These are phyloP conservation scores for Psidium guajava DNA, from an alignment of 345 rosid species.

Conservation along the genomic window DNA sequence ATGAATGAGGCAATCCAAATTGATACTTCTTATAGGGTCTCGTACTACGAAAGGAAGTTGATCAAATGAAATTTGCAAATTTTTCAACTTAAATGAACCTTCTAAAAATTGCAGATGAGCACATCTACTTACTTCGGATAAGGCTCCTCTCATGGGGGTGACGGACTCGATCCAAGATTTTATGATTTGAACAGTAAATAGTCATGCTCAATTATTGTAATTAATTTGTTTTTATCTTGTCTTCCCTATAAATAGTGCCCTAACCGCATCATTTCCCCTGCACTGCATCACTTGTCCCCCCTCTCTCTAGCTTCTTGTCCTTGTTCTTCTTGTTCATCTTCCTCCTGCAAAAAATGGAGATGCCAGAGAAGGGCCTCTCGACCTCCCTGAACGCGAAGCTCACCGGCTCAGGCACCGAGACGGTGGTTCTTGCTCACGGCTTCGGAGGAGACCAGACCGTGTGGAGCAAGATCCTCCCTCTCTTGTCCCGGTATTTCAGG, in stretches of 20 bases:
- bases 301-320: not conserved
- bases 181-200: not conserved
- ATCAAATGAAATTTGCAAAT: not conserved
- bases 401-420: conserved; percentile 32
- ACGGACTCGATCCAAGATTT: not conserved
- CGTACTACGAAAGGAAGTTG: too few relatives aligned
- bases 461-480: conserved; percentile 51
- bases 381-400: conserved; percentile 52
- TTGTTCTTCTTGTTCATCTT: not conserved
- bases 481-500: conserved; percentile 26
- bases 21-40: too few relatives aligned
- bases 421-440: conserved; percentile 58
- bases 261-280: not conserved
- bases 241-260: not conserved
- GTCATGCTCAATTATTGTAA: not conserved
- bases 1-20: too few relatives aligned
- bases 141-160: not conserved
- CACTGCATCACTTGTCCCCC: not conserved
- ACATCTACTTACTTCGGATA: not conserved
- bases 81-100: not conserved
- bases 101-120: not conserved
- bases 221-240: not conserved
- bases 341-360: conserved; percentile 13
- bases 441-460: conserved; percentile 59
- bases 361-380: conserved; percentile 25